Conservation (phyloP, 768 basidiomycete genomes). For the Lactifluus subvellereus region DNA sequence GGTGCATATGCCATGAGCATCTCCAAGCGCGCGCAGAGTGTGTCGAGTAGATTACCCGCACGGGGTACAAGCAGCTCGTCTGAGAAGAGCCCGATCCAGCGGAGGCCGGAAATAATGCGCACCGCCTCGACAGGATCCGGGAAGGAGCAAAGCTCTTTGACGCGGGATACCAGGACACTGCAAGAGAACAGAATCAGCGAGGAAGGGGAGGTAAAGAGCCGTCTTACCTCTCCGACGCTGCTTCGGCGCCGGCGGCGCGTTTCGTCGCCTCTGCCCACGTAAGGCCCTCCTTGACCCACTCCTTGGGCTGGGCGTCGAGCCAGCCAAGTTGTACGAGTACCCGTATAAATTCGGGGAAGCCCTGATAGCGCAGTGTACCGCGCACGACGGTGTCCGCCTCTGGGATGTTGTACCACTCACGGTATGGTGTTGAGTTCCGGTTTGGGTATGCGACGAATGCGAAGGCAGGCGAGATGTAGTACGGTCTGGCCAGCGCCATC, state of each 20-base stretch:
- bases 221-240: conserved; percentile 61
- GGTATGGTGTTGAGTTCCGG: conserved; percentile 87
- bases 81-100: conserved; percentile 93
- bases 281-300: conserved; percentile 67
- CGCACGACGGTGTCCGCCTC: conserved; percentile 91
- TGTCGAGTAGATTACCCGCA: conserved; percentile 79
- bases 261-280: conserved; percentile 84
- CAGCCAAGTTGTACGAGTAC: conserved; percentile 85
- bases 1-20: conserved; percentile 85
- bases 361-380: conserved; percentile 91
- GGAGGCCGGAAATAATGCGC: conserved; percentile 83
- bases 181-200: not conserved
- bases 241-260: conserved; percentile 62
- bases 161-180: conserved; percentile 67
- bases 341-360: conserved; percentile 92
- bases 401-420: conserved; percentile 86
- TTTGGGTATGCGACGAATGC: conserved; percentile 98
- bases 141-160: conserved; percentile 69
- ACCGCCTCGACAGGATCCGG: conserved; percentile 60
- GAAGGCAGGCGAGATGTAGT: conserved; percentile 92
- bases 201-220: not conserved
- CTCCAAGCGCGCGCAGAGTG: conserved; percentile 88
- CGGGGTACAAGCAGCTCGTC: conserved; percentile 53
- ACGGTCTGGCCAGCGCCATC: conserved; percentile 87
- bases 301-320: conserved; percentile 69